Conservation (phyloP, 1,284 basidiomycete genomes). For the Wallemia hederae region DNA sequence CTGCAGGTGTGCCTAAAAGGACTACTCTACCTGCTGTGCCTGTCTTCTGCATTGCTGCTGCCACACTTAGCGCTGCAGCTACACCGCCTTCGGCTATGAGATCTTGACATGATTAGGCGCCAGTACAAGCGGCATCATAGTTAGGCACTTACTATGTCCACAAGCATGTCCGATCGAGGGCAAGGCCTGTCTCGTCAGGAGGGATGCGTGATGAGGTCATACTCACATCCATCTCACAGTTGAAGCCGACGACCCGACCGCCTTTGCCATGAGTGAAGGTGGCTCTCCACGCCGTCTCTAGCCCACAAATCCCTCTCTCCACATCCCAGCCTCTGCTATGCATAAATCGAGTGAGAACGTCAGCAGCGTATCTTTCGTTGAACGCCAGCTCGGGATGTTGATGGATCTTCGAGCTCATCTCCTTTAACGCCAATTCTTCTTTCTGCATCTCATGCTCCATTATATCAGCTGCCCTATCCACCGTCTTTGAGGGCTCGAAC, state of each 20-base stretch:
- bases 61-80: constrained; percentile 10
- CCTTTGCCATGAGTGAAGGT: constrained; percentile 8
- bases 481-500: not conserved
- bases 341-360: not conserved
- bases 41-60: constrained; percentile 7
- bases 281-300: constrained; percentile 10
- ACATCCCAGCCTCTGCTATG: not conserved
- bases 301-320: constrained; percentile 3
- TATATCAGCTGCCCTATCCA: not conserved
- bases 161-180: constrained; percentile 12
- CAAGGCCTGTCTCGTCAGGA: constrained; percentile 10
- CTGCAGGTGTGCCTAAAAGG: constrained; percentile 12
- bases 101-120: constrained; percentile 5
- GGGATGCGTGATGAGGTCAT: constrained; percentile 1
- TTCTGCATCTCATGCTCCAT: not conserved
- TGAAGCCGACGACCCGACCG: not conserved
- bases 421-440: not conserved
- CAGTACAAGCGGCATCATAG: not conserved
- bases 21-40: constrained; percentile 9
- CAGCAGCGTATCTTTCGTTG: not conserved
- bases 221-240: constrained; percentile 9
- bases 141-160: constrained; percentile 5
- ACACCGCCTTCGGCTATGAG: constrained; percentile 12
- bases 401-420: not conserved
- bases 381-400: not conserved